Evolutionary conservation across 768 basidiomycete species (phyloP).

Genomic region (Suillus bovinus): DNA sequence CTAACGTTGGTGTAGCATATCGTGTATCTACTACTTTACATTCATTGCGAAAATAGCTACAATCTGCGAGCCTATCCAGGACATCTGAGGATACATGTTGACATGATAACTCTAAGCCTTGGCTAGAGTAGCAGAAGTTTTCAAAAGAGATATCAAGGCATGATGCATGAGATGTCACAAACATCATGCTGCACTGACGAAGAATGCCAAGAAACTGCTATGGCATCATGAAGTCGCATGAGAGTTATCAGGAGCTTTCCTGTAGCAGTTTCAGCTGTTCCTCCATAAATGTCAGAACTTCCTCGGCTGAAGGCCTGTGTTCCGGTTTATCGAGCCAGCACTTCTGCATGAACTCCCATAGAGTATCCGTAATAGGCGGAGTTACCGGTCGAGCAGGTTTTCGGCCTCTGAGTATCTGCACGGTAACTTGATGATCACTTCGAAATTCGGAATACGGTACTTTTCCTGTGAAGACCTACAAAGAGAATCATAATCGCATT

Average conservation of each 20-base stretch:
- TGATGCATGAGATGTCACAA: not conserved
- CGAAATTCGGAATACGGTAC: conserved; percentile 5
- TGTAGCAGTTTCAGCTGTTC: conserved; percentile 8
- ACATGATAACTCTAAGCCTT: too few relatives aligned
- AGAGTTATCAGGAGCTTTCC: not conserved
- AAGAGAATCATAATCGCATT: not conserved
- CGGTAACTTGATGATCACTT: conserved; percentile 3
- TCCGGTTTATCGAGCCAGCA: conserved; percentile 17
- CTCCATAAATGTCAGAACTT: not conserved
- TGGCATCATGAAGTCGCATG: not conserved
- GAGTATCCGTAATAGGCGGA: not conserved
- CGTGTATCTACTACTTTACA: not conserved
- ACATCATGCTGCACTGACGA: not conserved
- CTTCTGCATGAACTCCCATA: conserved; percentile 12
- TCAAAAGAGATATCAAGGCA: not conserved
- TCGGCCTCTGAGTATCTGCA: conserved; percentile 1
- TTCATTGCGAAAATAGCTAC: not conserved
- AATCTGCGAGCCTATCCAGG: not conserved
- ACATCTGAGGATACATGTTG: not conserved
- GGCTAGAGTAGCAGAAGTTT: not conserved
- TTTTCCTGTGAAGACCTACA: conserved; percentile 7
- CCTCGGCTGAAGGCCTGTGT: conserved; percentile 1
- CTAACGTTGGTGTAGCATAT: not conserved
- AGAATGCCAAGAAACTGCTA: not conserved
- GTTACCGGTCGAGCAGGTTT: not conserved